Evolutionary conservation across 805 yeast genomes (phyloP), one percentile per base, ranked within the genome.

Genomic region (Lachancea quebecensis): DNA sequence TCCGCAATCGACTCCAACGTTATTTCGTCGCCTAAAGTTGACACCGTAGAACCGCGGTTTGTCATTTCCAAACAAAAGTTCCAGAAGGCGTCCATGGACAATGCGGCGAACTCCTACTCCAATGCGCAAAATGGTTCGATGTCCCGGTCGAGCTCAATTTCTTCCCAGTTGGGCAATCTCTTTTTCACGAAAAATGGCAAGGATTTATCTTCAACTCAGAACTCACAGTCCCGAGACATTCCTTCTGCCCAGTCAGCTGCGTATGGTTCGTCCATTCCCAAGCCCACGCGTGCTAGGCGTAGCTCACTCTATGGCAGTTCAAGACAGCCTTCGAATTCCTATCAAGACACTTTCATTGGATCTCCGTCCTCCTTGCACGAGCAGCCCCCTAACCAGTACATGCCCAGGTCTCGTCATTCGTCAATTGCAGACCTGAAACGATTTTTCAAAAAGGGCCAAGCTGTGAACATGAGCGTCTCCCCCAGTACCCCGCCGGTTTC

Each of bases 1-100:
- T 52, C 69, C 16, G 68, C 70, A 45, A 71, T 65, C 47, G 72
- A 59, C 48, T 80, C 87, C 10, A 82, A 79, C 46, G 78, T 80
- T 48, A 78, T 85, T 45, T 80, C 79, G 44, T 82, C 90, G 0
- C 93, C 93, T 2, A 76, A 73, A 42, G 84, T 84, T 5, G 69
- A 73, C 12, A 73, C 79, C 29, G 80, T 89, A n/a, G 96, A 88
- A 59, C 85, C 95, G 12, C 73, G 96, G 36, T 88, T 89, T 59
- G 79, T 89, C 41, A 83, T 89, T 34, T 85, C 95, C 10, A 79
- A 86, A 56, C 93, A 83, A 49, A 77, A 85, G 44, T 49, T 65
- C 10, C 67, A 64, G 41, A 63, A 58, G 42, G 52, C 59, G 3
- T 52, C 65, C 2, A 44, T 40, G 39, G 58, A 58, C 38, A 59